Conservation (phyloP, 2,329 filamentous ascomycete species). For the Ilyonectria destructans region DNA sequence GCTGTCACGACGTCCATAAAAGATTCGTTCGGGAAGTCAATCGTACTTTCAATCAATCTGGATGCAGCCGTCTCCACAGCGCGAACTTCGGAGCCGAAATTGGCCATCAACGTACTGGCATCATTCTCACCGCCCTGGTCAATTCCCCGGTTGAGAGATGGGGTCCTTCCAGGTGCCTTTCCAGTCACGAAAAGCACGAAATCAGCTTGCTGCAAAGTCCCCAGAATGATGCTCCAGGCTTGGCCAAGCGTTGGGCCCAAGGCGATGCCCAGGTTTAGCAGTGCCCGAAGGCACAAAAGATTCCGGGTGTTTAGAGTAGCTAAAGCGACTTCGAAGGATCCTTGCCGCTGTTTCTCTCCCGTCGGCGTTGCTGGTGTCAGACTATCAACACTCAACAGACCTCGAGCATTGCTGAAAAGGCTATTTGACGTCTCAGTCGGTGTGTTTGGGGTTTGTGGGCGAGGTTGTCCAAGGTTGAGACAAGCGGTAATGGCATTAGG, state of each 20-base stretch:
- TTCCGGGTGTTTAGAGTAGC: constrained; percentile 87
- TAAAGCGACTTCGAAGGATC: constrained; percentile 69
- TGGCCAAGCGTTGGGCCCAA: constrained; percentile 88
- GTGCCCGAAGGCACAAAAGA: constrained; percentile 87
- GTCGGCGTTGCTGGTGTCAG: constrained; percentile 72
- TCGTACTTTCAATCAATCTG: constrained; percentile 91
- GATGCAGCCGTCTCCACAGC: constrained; percentile 91
- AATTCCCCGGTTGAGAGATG: constrained; percentile 62
- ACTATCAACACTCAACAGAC: constrained; percentile 82
- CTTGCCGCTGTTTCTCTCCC: constrained; percentile 73
- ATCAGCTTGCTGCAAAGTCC: constrained; percentile 94
- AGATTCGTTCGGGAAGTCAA: constrained; percentile 88
- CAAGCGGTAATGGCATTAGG: constrained; percentile 80
- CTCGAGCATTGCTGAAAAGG: constrained; percentile 81
- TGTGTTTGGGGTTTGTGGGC: constrained; percentile 62
- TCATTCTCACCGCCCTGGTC: constrained; percentile 69
- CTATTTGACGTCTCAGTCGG: constrained; percentile 66
- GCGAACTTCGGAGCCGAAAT: constrained; percentile 85
- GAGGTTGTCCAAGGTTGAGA: constrained; percentile 65
- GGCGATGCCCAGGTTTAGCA: constrained; percentile 96
- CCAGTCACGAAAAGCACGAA: constrained; percentile 82
- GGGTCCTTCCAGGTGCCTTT: constrained; percentile 68
- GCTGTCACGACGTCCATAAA: constrained; percentile 86
- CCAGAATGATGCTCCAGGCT: constrained; percentile 92
- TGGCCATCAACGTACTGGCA: constrained; percentile 68